phyloP scores from a whole-genome alignment of 148 eudicot species.

The Nepenthes gracilis region DNA sequence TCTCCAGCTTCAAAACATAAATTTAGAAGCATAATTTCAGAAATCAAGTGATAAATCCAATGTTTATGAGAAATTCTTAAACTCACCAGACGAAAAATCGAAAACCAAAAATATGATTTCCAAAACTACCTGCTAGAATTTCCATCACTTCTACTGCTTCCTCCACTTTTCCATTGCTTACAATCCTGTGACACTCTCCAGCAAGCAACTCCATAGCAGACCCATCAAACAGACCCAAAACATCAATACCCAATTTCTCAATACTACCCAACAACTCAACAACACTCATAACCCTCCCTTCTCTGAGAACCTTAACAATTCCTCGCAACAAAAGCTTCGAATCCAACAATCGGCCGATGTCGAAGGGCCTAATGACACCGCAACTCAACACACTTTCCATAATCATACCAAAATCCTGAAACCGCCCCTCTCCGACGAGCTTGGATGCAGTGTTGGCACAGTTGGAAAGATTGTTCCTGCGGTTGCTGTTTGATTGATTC shows the following conservation, averaged over 20 bases:
- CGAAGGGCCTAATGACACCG: slow-evolving; percentile 10
- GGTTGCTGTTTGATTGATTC: slow-evolving; percentile 8
- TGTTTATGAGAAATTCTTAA: no score
- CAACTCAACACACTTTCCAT: slow-evolving; percentile 30
- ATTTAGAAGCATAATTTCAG: no score
- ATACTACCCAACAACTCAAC: slow-evolving; percentile 29
- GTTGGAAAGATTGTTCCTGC: slow-evolving; percentile 13
- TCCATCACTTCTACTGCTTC: slow-evolving; percentile 45
- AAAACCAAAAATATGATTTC: no score
- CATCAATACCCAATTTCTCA: slow-evolving; percentile 41
- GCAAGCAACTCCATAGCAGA: slow-evolving; percentile 25
- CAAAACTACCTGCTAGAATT: slow-evolving; percentile 36
- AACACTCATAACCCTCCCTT: slow-evolving; percentile 26
- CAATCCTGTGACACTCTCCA: slow-evolving; percentile 22
- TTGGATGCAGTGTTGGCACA: slow-evolving; percentile 50
- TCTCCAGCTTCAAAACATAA: no score
- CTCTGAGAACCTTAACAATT: slow-evolving; percentile 22
- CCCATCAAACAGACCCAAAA: slow-evolving; percentile 41
- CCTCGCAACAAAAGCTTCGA: slow-evolving; percentile 30
- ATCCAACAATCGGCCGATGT: slow-evolving; percentile 27
- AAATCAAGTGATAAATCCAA: no score
- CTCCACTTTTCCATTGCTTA: slow-evolving; percentile 25
- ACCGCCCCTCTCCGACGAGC: slow-evolving; percentile 37
- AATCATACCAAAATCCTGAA: slow-evolving; percentile 43
- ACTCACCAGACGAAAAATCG: no score